These are phyloP conservation scores for Suhomyces bolitotheri DNA, from an alignment of 1,139 yeast genomes.

Conservation along the genomic window DNA sequence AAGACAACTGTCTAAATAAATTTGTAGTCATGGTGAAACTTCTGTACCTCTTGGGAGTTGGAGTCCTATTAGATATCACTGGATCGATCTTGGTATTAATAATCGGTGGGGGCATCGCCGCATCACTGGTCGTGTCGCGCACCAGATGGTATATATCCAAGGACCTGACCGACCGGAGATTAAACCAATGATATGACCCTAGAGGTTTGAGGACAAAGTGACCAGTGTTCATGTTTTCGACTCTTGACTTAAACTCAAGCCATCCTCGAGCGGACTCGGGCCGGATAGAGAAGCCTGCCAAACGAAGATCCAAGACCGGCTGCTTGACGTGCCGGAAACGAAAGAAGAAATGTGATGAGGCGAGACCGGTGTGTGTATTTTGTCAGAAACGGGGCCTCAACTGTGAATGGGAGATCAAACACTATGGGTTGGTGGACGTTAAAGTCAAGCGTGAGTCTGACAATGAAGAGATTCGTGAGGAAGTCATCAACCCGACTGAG, in stretches of 20 bases:
- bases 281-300: constrained; percentile 8
- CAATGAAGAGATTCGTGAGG: not conserved
- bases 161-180: no score
- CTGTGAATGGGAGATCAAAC: constrained; percentile 33
- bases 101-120: no score
- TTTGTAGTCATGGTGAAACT: not conserved
- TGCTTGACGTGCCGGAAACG: constrained; percentile 42
- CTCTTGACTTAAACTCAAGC: constrained; percentile 10
- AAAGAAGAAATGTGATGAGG: constrained; percentile 46
- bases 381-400: constrained; percentile 29
- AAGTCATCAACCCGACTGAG: constrained; percentile 9
- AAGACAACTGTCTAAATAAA: constrained; percentile 18
- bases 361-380: constrained; percentile 35
- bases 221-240: constrained; percentile 11
- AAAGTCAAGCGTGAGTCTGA: constrained; percentile 6
- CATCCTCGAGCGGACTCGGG: not conserved
- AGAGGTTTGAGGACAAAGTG: no score
- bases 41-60: not conserved
- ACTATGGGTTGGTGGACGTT: constrained; percentile 7
- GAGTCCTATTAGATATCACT: no score
- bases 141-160: no score
- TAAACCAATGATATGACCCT: no score
- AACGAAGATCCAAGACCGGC: constrained; percentile 36
- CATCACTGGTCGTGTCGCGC: no score
- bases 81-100: no score